Evolutionary conservation across 2,329 filamentous ascomycete genomes (phyloP).

Genomic region (Ramularia endophylla): DNA sequence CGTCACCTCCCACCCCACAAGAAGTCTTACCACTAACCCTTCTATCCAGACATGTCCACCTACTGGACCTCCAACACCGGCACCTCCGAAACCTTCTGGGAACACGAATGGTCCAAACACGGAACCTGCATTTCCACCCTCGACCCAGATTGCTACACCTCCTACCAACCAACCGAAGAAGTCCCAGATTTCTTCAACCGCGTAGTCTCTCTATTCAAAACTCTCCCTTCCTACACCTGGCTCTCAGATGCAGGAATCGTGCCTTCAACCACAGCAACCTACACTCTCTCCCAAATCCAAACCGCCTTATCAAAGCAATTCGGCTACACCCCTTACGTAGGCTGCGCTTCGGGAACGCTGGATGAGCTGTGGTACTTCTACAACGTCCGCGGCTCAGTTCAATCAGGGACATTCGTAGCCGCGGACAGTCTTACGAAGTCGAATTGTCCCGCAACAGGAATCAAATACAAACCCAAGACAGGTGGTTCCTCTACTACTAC

Average conservation of each 20-base stretch:
- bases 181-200: constrained; percentile 64
- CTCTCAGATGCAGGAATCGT: constrained; percentile 57
- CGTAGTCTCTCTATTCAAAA: constrained; percentile 60
- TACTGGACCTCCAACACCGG: constrained; percentile 68
- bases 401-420: constrained; percentile 56
- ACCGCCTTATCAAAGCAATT: constrained; percentile 50
- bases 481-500: constrained; percentile 27
- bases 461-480: constrained; percentile 60
- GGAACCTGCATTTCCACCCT: constrained; percentile 69
- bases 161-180: constrained; percentile 54
- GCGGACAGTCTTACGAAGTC: constrained; percentile 50
- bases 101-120: constrained; percentile 64
- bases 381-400: constrained; percentile 54
- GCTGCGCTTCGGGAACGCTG: constrained; percentile 45
- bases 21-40: no score
- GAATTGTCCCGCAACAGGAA: constrained; percentile 55
- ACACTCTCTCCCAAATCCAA: constrained; percentile 55
- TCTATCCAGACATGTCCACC: constrained; percentile 50
- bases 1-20: no score
- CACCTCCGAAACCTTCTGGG: constrained; percentile 43
- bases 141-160: constrained; percentile 56
- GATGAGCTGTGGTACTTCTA: constrained; percentile 59
- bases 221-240: constrained; percentile 58
- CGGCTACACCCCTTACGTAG: constrained; percentile 54
- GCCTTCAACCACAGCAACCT: constrained; percentile 51